Base-by-base conservation (phyloP, 345 rosid genomes). In the Euphorbia tirucalli region DNA sequence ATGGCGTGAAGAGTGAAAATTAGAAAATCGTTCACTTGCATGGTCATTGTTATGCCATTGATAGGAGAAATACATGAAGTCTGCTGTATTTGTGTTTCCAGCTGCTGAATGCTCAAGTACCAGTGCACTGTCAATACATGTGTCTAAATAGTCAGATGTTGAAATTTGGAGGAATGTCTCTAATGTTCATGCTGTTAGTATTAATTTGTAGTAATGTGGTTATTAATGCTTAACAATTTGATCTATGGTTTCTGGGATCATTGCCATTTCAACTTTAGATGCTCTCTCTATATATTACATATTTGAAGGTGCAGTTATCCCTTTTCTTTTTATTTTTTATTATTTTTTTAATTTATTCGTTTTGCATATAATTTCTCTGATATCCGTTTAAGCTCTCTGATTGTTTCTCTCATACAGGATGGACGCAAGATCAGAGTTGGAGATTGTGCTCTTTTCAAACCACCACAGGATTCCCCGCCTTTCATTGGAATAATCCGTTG, bases 371-470 rank as follows among this genome's bases (percentile, higher is more conserved):
- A 18, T 21, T 15, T 30, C 9, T n/a, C 7, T 43, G 5, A 24
- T 55, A 25, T 65, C 68, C 15, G 68, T 60, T 58, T 58, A 70
- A 52, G 4, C 7, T 21, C 16, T 8, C 28, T 25, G 32, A 69
- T 24, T 80, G 65, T 30, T 77, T 30, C 37, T 66, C 6, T 22
- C 11, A 31, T 52, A 3, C 66, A 93, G 98, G 98, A 90, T 39
- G 97, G 97, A 61, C 93, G 97, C 77, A 89, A 69, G 82, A 87
- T 94, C 71, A 80, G 82, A 70, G 87, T 89, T 70, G 98, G 97
- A 71, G 98, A 94, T 68, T 94, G 95, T 80, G 97, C 97, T 65
- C 91, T 94, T 37, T 94, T 94, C 77, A 89, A 92, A 64, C 96
- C 94, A 5, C 83, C 96, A 7, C 87, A 82, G 74, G 95, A 85